These are phyloP conservation scores for Eucalyptus cloeziana DNA, from an alignment of 345 rosid genomes.

Conservation along the genomic window DNA sequence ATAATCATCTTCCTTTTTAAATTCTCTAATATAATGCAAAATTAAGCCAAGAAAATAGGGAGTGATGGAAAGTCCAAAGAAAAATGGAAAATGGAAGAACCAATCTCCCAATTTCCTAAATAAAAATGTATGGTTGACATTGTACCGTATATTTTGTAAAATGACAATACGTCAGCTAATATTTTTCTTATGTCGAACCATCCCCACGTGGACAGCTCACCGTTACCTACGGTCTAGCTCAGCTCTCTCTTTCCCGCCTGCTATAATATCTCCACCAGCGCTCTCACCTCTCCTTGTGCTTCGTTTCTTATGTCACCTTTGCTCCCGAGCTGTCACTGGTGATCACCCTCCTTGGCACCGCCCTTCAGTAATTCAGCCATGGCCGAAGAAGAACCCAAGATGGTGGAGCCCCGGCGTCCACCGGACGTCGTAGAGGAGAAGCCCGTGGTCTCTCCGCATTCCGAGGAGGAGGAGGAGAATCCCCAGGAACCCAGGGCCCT, in stretches of 20 bases:
- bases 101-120: no score
- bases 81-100: no score
- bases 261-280: slow-evolving; percentile 10
- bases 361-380: background rate
- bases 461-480: slow-evolving; percentile 7
- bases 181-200: background rate
- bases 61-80: no score
- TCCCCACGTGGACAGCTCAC: background rate
- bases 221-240: slow-evolving; percentile 12
- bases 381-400: slow-evolving; percentile 39
- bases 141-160: no score
- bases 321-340: background rate
- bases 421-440: slow-evolving; percentile 30
- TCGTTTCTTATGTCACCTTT: background rate
- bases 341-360: background rate
- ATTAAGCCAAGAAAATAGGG: no score
- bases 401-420: slow-evolving; percentile 18
- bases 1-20: no score
- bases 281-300: background rate
- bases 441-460: slow-evolving; percentile 9
- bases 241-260: background rate
- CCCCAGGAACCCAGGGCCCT: slow-evolving; percentile 16
- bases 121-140: no score
- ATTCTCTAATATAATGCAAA: no score
- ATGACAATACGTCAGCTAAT: no score